phyloP scores from a whole-genome alignment of 208 protist genomes.

The Trypanosoma platydactyli region DNA sequence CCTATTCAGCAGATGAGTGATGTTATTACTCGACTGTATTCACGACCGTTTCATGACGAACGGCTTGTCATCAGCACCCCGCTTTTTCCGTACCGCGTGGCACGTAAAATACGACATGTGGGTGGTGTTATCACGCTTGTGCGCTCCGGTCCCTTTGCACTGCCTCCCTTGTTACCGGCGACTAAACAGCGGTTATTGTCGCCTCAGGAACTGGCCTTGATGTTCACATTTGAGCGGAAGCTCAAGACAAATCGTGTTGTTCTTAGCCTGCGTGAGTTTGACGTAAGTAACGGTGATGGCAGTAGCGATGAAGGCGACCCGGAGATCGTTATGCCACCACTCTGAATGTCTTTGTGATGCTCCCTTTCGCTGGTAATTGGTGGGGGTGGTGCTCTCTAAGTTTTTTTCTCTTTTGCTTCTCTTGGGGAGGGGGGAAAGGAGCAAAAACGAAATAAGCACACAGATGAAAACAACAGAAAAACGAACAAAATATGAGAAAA shows the following conservation, averaged over 20 bases:
- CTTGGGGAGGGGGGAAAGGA: neutral
- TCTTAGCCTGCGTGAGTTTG: slow-evolving; percentile 77
- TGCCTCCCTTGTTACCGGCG: slow-evolving; percentile 40
- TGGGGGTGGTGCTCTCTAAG: neutral
- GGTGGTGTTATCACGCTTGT: slow-evolving; percentile 59
- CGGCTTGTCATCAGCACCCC: slow-evolving; percentile 67
- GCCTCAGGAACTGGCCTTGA: slow-evolving; percentile 60
- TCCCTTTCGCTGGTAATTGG: too few relatives aligned
- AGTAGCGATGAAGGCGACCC: neutral
- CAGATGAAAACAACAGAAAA: too few relatives aligned
- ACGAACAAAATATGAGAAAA: too few relatives aligned
- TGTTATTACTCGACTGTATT: slow-evolving; percentile 13
- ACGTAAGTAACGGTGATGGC: slow-evolving; percentile 21
- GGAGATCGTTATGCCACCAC: neutral
- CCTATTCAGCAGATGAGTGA: slow-evolving; percentile 1
- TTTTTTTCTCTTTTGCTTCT: too few relatives aligned
- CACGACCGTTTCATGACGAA: slow-evolving; percentile 34
- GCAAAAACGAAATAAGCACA: neutral
- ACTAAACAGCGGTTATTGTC: slow-evolving; percentile 43
- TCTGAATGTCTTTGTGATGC: neutral
- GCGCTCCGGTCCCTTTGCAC: slow-evolving; percentile 72
- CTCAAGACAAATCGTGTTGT: slow-evolving; percentile 87
- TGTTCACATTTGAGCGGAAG: slow-evolving; percentile 84
- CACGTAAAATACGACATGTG: slow-evolving; percentile 44
- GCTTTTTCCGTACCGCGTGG: slow-evolving; percentile 71